Base-by-base conservation (phyloP, 306 rosid species). In the Citrullus mucosospermus region DNA sequence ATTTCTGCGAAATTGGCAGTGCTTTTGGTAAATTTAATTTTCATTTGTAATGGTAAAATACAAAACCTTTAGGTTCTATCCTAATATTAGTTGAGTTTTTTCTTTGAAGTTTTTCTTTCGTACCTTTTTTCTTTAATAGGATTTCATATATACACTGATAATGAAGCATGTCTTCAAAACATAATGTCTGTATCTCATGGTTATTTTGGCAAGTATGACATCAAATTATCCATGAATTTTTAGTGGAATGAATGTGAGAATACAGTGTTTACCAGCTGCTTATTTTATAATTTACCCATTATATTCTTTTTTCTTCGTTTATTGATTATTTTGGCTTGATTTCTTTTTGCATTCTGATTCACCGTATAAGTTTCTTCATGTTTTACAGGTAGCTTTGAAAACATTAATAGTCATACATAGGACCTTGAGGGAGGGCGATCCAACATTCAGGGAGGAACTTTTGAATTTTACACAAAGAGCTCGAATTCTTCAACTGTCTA, bases 401-500 rank as follows among this genome's bases (percentile, higher is more conserved):
- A 90, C 98, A 53, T 80, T 96, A 59, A 84, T 96, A 75, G 99
- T 91, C 73, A 86, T 96, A 82, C 99, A 96, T 83, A 88, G 99
- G 88, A 81, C 91, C 83, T 87, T 92, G 84, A 91, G 99, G 87
- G 99, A 96, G 88, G 96, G 98, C 38, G 99, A 96, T 84, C 98
- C 97, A 50, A 92, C 98, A 75, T 91, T 92, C 75, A 90, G 97
- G 79, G 99, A 96, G 83, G 99, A 96, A 87, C 88, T 96, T 81
- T 76, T 92, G 82, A 96, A 90, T 86, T 96, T 88, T 80, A 88
- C 99, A 51, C 97, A 86, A 81, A 93, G 92, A 87, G 93, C 85
- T 38, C 86, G 87, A 17, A 92, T 96, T 85, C 98, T 96, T 66
- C 99, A 96, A 84, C 90, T 96, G 78, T 91, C 98, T 61, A 92